Evolutionary conservation across 768 basidiomycete genomes (phyloP).

Genomic region (Termitomyces sp.): DNA sequence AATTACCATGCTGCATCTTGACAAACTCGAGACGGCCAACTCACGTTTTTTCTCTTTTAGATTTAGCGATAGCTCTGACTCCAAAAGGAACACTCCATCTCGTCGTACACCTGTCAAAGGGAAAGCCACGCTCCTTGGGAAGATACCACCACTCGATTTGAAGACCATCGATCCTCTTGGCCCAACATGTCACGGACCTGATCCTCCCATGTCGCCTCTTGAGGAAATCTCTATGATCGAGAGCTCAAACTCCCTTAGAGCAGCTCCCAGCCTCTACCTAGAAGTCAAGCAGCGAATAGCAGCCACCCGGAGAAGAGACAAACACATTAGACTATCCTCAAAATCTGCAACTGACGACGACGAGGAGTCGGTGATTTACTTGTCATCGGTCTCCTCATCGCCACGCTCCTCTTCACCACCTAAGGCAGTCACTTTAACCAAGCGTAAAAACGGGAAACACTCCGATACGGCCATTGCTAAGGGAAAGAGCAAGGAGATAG

Average conservation of each 20-base stretch:
- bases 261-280: slow-evolving; percentile 24
- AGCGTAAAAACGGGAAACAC: neutral
- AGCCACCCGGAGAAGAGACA: slow-evolving; percentile 22
- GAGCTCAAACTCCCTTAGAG: slow-evolving; percentile 9
- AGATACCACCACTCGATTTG: slow-evolving; percentile 11
- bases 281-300: slow-evolving; percentile 31
- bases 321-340: slow-evolving; percentile 20
- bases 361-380: slow-evolving; percentile 19
- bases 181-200: neutral
- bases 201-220: slow-evolving; percentile 27
- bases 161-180: neutral
- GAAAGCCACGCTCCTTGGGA: slow-evolving; percentile 2
- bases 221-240: slow-evolving; percentile 18
- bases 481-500: neutral
- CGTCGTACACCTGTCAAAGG: neutral
- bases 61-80: slow-evolving; percentile 8
- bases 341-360: slow-evolving; percentile 18
- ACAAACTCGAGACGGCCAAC: neutral
- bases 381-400: slow-evolving; percentile 29
- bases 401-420: slow-evolving; percentile 23
- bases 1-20: neutral
- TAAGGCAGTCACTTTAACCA: slow-evolving; percentile 3
- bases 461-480: neutral
- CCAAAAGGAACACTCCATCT: neutral
- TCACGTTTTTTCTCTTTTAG: neutral